phyloP scores from a whole-genome alignment of 768 basidiomycete species.

The Kwoniella mangroviensis region DNA sequence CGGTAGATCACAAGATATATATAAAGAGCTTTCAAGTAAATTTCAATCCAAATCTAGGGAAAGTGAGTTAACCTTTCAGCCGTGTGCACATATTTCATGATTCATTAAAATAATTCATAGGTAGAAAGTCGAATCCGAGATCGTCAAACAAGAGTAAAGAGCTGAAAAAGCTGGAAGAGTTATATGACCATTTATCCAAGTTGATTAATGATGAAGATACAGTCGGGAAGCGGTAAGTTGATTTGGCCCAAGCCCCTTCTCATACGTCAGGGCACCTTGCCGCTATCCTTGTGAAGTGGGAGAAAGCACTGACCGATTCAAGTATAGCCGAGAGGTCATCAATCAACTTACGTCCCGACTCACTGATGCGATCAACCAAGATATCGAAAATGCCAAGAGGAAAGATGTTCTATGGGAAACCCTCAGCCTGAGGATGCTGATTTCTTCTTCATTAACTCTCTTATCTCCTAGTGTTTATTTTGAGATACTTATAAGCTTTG shows the following conservation, averaged over 20 bases:
- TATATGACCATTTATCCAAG: neutral
- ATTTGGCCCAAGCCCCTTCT: neutral
- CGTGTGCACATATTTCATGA: no score
- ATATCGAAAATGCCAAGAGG: neutral
- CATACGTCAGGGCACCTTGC: neutral
- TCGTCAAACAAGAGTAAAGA: constrained; percentile 1
- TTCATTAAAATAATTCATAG: neutral
- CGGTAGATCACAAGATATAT: constrained; percentile 3
- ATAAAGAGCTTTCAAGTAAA: constrained; percentile 8
- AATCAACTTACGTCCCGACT: neutral
- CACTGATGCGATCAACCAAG: neutral
- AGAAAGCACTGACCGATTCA: neutral
- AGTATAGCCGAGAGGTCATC: neutral
- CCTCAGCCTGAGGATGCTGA: neutral
- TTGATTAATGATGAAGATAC: neutral
- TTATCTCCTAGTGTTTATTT: neutral
- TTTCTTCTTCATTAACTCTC: neutral
- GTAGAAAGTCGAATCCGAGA: neutral
- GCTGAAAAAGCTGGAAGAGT: constrained; percentile 6
- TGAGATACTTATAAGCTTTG: neutral
- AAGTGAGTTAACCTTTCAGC: neutral
- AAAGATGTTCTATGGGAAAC: neutral
- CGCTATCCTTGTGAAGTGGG: no score
- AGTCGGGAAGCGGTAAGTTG: neutral
- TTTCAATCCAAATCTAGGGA: neutral